Evolutionary conservation across 352 stramenopile genomes (phyloP).

Genomic region (Globisporangium canariense): DNA sequence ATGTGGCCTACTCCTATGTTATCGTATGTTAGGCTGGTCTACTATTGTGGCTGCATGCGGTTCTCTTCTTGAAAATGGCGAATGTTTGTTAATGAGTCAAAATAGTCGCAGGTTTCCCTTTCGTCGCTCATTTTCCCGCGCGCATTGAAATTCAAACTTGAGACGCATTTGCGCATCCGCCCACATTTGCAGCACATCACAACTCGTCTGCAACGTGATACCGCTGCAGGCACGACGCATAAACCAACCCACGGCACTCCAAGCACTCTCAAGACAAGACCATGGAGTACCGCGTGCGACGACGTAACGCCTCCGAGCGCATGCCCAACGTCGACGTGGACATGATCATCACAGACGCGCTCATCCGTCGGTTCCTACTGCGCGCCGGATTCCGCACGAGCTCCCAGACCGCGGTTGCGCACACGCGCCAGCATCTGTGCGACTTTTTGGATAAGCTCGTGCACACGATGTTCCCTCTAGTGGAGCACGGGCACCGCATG

Average conservation of each 20-base stretch:
- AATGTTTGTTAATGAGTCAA: no score
- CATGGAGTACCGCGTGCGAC: conserved; percentile 49
- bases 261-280: background rate
- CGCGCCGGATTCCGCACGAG: conserved; percentile 62
- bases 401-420: conserved; percentile 29
- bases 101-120: conserved; percentile 10
- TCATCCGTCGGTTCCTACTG: conserved; percentile 66
- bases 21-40: no score
- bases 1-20: no score
- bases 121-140: conserved; percentile 16
- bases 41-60: no score
- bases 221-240: background rate
- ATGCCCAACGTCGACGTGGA: conserved; percentile 5
- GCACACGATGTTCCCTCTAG: conserved; percentile 42
- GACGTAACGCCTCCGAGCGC: conserved; percentile 24
- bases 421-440: conserved; percentile 41
- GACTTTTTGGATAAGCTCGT: conserved; percentile 62
- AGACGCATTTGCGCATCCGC: background rate
- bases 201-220: background rate
- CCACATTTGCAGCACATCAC: background rate
- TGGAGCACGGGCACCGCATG: conserved; percentile 39
- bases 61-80: no score
- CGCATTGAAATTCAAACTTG: conserved; percentile 22
- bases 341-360: conserved; percentile 36
- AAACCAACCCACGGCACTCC: background rate